Evolutionary conservation across 2,329 filamentous ascomycete species (phyloP).

Genomic region (Colletotrichum truncatum): DNA sequence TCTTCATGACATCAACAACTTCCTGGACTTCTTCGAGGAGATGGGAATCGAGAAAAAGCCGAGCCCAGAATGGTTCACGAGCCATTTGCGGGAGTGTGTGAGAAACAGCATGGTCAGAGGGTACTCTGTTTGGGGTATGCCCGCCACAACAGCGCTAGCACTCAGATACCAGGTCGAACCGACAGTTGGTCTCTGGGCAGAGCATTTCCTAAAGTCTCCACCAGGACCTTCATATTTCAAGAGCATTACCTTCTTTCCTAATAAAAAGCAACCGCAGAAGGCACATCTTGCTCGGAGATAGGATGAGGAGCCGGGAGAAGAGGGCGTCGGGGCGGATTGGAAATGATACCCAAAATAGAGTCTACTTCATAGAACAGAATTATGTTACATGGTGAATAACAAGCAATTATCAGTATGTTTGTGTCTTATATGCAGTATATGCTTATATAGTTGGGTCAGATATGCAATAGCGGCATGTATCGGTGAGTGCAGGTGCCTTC

Average conservation of each 20-base stretch:
- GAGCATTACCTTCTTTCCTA: slow-evolving; percentile 1
- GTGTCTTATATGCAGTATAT: too few relatives aligned
- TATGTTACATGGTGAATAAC: too few relatives aligned
- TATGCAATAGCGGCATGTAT: not conserved
- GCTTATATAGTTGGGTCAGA: too few relatives aligned
- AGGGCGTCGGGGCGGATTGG: not conserved
- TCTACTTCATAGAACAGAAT: too few relatives aligned
- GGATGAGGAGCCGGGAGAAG: not conserved
- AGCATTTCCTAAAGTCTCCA: not conserved
- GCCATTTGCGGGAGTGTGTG: slow-evolving; percentile 44
- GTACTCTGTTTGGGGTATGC: slow-evolving; percentile 37
- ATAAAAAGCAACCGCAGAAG: not conserved
- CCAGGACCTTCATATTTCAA: not conserved
- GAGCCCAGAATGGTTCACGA: slow-evolving; percentile 38
- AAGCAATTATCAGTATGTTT: too few relatives aligned
- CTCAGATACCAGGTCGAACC: slow-evolving; percentile 8
- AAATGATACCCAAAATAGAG: not conserved
- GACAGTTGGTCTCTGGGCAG: not conserved
- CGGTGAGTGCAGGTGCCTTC: not conserved
- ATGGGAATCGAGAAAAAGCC: slow-evolving; percentile 49
- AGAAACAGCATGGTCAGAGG: slow-evolving; percentile 41
- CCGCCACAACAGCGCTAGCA: not conserved
- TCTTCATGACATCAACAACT: slow-evolving; percentile 51
- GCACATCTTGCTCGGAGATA: not conserved
- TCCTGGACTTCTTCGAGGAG: slow-evolving; percentile 49